Evolutionary conservation across 352 stramenopile genomes (phyloP).

Genomic region (Phytophthora syringae): DNA sequence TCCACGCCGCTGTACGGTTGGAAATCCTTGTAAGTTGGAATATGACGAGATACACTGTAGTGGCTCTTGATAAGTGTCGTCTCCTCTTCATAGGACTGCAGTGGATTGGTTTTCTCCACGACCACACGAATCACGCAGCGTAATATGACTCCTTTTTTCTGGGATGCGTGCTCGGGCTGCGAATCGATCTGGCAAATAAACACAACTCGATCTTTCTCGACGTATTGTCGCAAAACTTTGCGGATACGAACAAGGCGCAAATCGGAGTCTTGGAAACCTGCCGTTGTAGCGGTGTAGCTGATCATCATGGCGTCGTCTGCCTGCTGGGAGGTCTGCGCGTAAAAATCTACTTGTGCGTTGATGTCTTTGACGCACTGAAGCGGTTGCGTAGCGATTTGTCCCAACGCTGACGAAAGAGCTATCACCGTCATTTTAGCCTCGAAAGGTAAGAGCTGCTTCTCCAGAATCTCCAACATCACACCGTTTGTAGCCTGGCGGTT

Average conservation of each 20-base stretch:
- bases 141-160: not conserved
- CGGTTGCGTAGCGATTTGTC: slow-evolving; percentile 15
- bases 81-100: not conserved
- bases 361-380: slow-evolving; percentile 18
- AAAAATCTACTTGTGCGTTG: slow-evolving; percentile 18
- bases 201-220: slow-evolving; percentile 10
- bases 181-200: slow-evolving; percentile 18
- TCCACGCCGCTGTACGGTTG: not conserved
- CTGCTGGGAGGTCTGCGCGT: slow-evolving; percentile 2
- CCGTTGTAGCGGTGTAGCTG: slow-evolving; percentile 3
- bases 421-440: slow-evolving; percentile 1
- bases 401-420: slow-evolving; percentile 8
- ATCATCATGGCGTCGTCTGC: slow-evolving; percentile 19
- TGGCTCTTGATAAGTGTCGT: slow-evolving; percentile 12
- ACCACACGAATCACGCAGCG: slow-evolving; percentile 2
- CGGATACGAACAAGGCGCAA: not conserved
- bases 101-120: not conserved
- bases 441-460: slow-evolving; percentile 31
- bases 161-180: not conserved
- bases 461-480: slow-evolving; percentile 32
- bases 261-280: not conserved
- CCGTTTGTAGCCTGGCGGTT: slow-evolving; percentile 15
- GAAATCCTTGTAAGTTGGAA: not conserved
- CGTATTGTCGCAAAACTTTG: slow-evolving; percentile 22
- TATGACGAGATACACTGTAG: slow-evolving; percentile 13